Base-by-base conservation (phyloP, 1,284 basidiomycete genomes). In the Papiliotrema flavescens region DNA sequence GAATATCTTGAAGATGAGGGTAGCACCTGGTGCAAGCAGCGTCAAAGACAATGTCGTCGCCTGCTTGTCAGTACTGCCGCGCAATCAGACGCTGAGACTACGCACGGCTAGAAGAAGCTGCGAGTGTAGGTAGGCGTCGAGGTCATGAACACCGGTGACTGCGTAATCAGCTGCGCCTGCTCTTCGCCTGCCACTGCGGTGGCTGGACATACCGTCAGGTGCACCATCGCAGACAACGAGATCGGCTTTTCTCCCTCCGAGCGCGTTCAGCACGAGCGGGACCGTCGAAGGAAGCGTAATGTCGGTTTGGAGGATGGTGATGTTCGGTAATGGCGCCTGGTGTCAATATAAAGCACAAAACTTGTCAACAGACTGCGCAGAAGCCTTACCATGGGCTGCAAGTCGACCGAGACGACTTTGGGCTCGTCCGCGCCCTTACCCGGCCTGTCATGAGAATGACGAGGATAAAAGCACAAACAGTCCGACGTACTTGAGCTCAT, bases 181-280 rank as follows among this genome's bases (percentile, higher is more conserved):
- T 39, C 13, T 5, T 8, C 20, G 11, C 23, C 39, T 13, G 43
- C 8, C 20, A 23, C 15, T 45, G 15, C 23, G 26, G n/a, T 11
- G 13, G 39, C 20, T 24, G 20, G 19, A 66, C 73, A 53, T 20
- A 78, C 79, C 79, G 63, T 83, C 82, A 2, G 82, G 81, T 17
- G 82, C 82, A 9, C 82, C 82, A 57, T 83, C 82, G 59, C 82
- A 83, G 1, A 83, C 78, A 26, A 83, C 80, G 36, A 83, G 68
- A 54, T 83, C 79, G 0, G 81, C 80, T 49, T 78, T 74, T 7
- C 76, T 66, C 3, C 78, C 79, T 17, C 71, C 72, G 49, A 83
- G 77, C 17, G 80, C 79, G 19, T 71, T 64, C 17, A 80, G 74
- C 42, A 82, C 81, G 6, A 76, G 73, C 2, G 77, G 71, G 2